phyloP scores from a whole-genome alignment of 1,284 basidiomycete species.

The Cryptococcus sp. region DNA sequence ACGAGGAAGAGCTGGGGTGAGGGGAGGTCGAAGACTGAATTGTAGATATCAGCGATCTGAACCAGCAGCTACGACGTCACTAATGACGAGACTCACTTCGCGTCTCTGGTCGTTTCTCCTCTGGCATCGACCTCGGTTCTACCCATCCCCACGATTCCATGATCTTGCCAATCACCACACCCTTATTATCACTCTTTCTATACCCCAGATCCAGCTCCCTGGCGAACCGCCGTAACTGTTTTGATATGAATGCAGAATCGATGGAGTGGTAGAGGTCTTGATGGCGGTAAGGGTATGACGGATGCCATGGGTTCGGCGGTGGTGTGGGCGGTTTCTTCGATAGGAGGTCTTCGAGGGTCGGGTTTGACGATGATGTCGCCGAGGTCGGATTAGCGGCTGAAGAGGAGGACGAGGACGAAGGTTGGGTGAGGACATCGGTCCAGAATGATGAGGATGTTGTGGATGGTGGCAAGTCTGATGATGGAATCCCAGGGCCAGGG shows the following conservation, averaged over 20 bases:
- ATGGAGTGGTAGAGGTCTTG: conserved; percentile 12
- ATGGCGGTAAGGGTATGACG: conserved; percentile 9
- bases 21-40: conserved; percentile 20
- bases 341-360: conserved; percentile 15
- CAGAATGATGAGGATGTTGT: background rate
- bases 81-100: background rate
- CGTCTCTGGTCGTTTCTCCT: background rate
- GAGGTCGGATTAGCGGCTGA: background rate
- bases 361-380: background rate
- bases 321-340: conserved; percentile 8
- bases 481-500: background rate
- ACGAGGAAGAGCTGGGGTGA: conserved; percentile 24
- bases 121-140: conserved; percentile 10
- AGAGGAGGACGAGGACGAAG: background rate
- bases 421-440: background rate
- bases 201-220: conserved; percentile 5
- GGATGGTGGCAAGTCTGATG: background rate
- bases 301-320: conserved; percentile 17
- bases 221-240: conserved; percentile 12
- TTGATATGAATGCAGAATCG: conserved; percentile 15
- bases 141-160: conserved; percentile 19
- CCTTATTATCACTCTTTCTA: conserved; percentile 5
- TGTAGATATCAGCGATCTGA: background rate
- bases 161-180: conserved; percentile 9
- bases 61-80: background rate